A percentile compares a stretch with the other conserved stretches of the same genome.
Evolutionary conservation across 1,139 yeast species (phyloP).

Genomic region (Meyerozyma carpophila): DNA sequence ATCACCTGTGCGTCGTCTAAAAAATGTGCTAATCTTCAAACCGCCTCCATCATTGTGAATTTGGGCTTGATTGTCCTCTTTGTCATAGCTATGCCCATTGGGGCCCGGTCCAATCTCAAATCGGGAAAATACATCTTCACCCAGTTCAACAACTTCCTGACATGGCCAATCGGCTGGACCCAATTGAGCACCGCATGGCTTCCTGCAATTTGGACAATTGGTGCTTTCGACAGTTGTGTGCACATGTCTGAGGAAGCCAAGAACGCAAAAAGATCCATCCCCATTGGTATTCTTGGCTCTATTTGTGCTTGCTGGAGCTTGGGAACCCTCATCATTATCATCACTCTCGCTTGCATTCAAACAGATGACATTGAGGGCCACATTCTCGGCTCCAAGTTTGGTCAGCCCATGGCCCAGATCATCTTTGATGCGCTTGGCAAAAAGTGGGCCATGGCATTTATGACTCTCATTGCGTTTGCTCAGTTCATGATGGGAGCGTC

Average conservation of each 20-base stretch:
- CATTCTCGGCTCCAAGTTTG: conserved; percentile 40
- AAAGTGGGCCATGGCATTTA: conserved; percentile 63
- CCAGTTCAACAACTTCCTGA: conserved; percentile 45
- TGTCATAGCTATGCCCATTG: conserved; percentile 62
- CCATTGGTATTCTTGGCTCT: conserved; percentile 55
- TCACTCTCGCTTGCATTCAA: conserved; percentile 51
- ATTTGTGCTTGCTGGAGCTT: conserved; percentile 55
- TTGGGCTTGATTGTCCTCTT: conserved; percentile 51
- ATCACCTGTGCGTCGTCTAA: conserved; percentile 46
- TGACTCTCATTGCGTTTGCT: conserved; percentile 54
- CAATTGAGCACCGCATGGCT: conserved; percentile 39
- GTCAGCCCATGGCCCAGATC: conserved; percentile 62
- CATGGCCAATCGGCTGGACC: conserved; percentile 67
- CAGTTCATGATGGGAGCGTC: conserved; percentile 67
- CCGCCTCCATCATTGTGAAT: conserved; percentile 54
- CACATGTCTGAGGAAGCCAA: conserved; percentile 72
- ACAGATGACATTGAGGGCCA: conserved; percentile 37
- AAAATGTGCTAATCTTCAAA: conserved; percentile 53
- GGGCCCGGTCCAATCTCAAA: conserved; percentile 23
- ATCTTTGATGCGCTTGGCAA: conserved; percentile 62
- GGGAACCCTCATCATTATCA: conserved; percentile 55
- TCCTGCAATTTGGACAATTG: conserved; percentile 65
- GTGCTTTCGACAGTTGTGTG: conserved; percentile 66
- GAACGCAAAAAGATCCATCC: conserved; percentile 63
- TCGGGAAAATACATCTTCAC: conserved; percentile 35